Percentiles rank a stretch among this genome's conserved stretches.
Conservation (phyloP, 495 filamentous ascomycete genomes). For the Lasiosphaeria hispida region DNA sequence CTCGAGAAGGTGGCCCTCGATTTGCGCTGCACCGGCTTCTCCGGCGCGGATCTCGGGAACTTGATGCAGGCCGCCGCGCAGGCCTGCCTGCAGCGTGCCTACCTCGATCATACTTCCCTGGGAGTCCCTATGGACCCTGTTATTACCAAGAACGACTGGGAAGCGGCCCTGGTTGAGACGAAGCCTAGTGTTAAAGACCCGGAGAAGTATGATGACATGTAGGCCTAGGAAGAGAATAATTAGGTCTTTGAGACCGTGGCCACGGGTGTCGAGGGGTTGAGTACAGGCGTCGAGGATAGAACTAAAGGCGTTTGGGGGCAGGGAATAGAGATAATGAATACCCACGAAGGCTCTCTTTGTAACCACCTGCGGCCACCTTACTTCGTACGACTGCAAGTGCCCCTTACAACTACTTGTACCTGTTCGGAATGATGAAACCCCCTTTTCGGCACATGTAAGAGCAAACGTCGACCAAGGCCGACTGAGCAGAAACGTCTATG, state of each 20-base stretch:
- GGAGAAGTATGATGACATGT: constrained; percentile 26
- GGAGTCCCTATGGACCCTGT: constrained; percentile 36
- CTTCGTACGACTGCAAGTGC: no score
- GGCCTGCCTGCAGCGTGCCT: constrained; percentile 64
- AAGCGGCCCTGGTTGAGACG: constrained; percentile 65
- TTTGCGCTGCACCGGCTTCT: constrained; percentile 72
- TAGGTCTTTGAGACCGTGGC: background rate
- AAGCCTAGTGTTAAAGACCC: constrained; percentile 75
- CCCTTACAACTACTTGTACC: no score
- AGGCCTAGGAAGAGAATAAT: background rate
- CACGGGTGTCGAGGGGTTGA: background rate
- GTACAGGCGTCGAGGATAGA: no score
- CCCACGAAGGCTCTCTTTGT: no score
- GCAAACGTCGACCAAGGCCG: background rate
- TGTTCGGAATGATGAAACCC: no score
- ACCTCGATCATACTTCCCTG: constrained; percentile 20
- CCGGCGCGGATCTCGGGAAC: constrained; percentile 83
- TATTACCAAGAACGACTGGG: constrained; percentile 73
- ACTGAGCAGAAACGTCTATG: background rate
- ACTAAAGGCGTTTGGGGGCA: no score
- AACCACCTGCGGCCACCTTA: no score
- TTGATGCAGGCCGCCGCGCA: constrained; percentile 74
- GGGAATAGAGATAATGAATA: no score
- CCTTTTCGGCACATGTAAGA: background rate
- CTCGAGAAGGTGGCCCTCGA: constrained; percentile 63